Conservation (phyloP, 2,329 filamentous ascomycete species). For the Pseudogymnoascus sp. region DNA sequence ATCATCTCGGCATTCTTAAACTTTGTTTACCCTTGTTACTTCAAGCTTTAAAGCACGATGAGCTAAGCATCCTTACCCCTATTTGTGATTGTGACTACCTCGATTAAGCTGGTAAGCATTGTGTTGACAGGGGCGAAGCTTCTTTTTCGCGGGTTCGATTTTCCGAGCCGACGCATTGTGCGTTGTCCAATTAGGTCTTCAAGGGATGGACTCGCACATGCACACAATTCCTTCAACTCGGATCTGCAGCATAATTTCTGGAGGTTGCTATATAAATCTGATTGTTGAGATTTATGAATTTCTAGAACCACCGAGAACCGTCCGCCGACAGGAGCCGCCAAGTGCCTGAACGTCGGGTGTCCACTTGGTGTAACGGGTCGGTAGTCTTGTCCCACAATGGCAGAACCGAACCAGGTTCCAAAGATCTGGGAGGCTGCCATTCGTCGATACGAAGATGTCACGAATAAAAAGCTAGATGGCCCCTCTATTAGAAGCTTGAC, state of each 20-base stretch:
- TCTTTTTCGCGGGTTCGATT: background rate
- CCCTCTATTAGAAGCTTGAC: background rate
- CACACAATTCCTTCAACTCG: background rate
- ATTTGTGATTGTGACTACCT: background rate
- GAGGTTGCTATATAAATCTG: background rate
- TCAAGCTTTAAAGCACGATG: too few relatives aligned
- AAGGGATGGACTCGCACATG: background rate
- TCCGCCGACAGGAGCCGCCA: background rate
- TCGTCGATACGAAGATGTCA: background rate
- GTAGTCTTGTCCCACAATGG: background rate
- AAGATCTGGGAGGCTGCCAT: conserved; percentile 1
- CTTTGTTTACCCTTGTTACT: too few relatives aligned
- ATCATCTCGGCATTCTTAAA: too few relatives aligned
- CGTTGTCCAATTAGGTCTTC: background rate
- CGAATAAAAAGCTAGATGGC: background rate
- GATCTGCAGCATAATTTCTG: background rate
- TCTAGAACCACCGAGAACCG: background rate
- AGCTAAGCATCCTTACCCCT: too few relatives aligned
- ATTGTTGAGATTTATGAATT: background rate
- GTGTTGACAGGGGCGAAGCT: background rate
- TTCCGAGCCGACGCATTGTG: background rate
- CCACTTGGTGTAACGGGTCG: background rate
- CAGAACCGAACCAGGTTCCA: background rate
- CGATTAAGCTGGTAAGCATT: background rate
- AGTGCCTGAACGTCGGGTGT: background rate